Conservation (phyloP, 352 stramenopile genomes). For the Phytophthora pisi region DNA sequence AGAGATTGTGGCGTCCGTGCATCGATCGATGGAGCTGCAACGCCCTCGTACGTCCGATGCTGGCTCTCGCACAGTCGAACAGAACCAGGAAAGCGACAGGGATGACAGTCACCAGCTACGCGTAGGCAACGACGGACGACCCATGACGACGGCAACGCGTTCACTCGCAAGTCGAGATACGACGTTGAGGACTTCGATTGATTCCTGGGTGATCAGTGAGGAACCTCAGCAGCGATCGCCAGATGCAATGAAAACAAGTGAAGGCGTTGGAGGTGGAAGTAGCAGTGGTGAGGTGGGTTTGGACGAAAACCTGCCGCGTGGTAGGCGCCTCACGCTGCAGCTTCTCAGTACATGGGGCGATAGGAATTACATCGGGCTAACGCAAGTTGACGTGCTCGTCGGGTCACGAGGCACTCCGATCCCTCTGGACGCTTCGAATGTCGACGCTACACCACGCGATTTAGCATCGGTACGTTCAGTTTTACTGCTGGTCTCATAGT, state of each 20-base stretch:
- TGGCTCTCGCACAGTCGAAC: conserved; percentile 23
- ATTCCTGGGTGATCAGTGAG: conserved; percentile 45
- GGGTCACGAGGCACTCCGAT: conserved; percentile 47
- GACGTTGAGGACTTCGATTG: conserved; percentile 44
- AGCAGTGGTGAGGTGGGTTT: conserved; percentile 11
- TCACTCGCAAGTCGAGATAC: background rate
- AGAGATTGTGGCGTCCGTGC: conserved; percentile 40
- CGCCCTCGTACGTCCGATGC: conserved; percentile 66
- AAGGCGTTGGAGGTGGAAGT: conserved; percentile 20
- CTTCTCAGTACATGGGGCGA: conserved; percentile 81
- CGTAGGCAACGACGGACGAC: conserved; percentile 35
- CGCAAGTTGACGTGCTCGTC: conserved; percentile 72
- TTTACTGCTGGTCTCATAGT: background rate
- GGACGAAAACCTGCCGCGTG: conserved; percentile 40
- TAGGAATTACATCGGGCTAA: conserved; percentile 85
- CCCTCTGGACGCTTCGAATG: conserved; percentile 44
- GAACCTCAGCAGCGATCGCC: conserved; percentile 59
- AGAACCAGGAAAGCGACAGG: conserved; percentile 25
- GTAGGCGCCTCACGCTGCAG: conserved; percentile 57
- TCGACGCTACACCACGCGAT: conserved; percentile 73
- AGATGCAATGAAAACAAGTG: conserved; percentile 41
- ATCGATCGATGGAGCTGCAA: conserved; percentile 49
- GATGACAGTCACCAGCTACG: background rate
- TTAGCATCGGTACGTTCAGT: conserved; percentile 56
- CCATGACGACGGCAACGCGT: conserved; percentile 52